Conservation (phyloP, 2,329 filamentous ascomycete genomes). For the Ophiosphaerella korrae region DNA sequence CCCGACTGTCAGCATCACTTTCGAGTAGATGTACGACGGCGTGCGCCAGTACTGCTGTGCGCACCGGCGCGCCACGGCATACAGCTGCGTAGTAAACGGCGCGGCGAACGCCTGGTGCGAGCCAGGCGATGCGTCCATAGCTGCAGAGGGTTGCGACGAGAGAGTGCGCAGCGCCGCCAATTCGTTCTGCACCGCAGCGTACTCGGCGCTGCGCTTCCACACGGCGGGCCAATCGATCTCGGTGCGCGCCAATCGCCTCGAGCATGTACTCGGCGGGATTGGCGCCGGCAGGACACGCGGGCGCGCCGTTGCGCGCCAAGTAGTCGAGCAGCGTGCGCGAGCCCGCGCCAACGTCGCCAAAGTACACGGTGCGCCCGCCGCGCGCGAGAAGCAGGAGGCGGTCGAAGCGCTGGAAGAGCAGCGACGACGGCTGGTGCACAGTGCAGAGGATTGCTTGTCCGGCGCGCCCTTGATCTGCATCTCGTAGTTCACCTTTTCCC, state of each 20-base stretch:
- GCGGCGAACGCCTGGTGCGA: conserved; percentile 6
- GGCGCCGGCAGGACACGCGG: conserved; percentile 52
- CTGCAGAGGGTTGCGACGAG: conserved; percentile 32
- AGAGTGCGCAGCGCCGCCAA: conserved; percentile 30
- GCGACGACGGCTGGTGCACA: conserved; percentile 90
- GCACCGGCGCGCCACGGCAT: conserved; percentile 28
- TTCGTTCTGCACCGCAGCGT: no score
- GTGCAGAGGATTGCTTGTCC: conserved; percentile 86
- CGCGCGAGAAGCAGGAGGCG: conserved; percentile 75
- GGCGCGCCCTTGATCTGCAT: conserved; percentile 59
- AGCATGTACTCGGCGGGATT: conserved; percentile 53
- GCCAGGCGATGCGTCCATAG: conserved; percentile 51
- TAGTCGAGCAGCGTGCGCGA: conserved; percentile 66
- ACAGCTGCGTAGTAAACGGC: no score
- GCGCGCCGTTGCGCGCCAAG: conserved; percentile 56
- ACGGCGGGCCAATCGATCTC: no score
- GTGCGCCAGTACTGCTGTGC: conserved; percentile 56
- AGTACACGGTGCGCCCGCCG: conserved; percentile 78
- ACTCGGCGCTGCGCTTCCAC: no score
- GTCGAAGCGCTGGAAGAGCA: conserved; percentile 89
- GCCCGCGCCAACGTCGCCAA: conserved; percentile 75
- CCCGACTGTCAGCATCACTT: no score
- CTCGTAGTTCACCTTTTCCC: conserved; percentile 32
- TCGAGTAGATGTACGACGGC: conserved; percentile 49
- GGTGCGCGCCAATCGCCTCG: conserved; percentile 19